These are phyloP conservation scores for Cystobasidium sp. DNA, from an alignment of 1,284 basidiomycete genomes.

Conservation along the genomic window DNA sequence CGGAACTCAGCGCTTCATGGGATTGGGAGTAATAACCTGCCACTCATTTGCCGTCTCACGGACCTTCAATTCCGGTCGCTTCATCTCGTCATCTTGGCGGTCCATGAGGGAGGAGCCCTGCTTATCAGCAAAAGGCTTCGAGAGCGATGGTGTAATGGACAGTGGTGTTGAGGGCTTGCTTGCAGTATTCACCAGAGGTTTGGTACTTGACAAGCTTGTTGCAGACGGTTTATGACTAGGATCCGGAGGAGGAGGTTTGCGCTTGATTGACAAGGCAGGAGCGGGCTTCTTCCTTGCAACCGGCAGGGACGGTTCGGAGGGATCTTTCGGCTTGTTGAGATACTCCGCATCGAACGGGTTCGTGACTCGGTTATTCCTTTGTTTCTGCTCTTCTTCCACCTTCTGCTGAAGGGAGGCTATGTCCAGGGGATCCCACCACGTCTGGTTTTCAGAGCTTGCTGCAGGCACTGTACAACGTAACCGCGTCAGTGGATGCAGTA, in stretches of 20 bases:
- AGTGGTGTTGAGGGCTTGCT: neutral
- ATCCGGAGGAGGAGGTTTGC: slow-evolving; percentile 32
- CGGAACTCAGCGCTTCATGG: neutral
- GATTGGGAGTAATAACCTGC: slow-evolving; percentile 36
- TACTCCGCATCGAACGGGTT: slow-evolving; percentile 40
- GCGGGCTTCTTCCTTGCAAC: neutral
- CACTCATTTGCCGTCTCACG: slow-evolving; percentile 39
- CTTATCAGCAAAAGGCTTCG: neutral
- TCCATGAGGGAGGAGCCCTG: slow-evolving; percentile 30
- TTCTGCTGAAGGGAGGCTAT: slow-evolving; percentile 10
- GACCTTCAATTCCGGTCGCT: slow-evolving; percentile 7
- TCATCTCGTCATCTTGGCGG: slow-evolving; percentile 15
- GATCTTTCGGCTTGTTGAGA: neutral
- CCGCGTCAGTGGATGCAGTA: neutral
- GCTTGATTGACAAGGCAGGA: slow-evolving; percentile 19
- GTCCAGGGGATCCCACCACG: slow-evolving; percentile 43
- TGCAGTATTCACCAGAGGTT: neutral
- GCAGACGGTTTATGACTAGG: slow-evolving; percentile 21
- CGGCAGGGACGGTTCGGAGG: neutral
- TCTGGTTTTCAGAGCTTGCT: slow-evolving; percentile 24
- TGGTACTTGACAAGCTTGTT: neutral
- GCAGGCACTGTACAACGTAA: slow-evolving; percentile 18
- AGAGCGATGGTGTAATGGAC: neutral
- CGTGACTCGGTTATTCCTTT: neutral
- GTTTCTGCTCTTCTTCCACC: slow-evolving; percentile 1